phyloP scores from a whole-genome alignment of 352 stramenopile genomes.

The Phytophthora vignae region DNA sequence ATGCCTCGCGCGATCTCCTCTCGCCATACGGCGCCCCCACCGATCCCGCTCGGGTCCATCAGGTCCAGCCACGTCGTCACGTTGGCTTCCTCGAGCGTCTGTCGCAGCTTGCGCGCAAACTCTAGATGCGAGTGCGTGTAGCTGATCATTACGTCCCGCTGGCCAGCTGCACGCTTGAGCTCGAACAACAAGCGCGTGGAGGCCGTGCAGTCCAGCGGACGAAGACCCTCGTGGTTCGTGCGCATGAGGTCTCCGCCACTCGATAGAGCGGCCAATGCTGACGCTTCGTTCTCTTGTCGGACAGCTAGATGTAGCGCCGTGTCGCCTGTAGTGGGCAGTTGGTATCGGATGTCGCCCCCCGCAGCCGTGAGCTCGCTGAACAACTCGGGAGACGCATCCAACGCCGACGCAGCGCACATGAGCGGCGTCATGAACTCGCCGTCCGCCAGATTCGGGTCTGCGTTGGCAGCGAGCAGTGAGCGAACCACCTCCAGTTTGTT shows the following conservation, averaged over 20 bases:
- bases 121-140: conserved; percentile 83
- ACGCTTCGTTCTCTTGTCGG: conserved; percentile 57
- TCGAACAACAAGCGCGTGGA: conserved; percentile 72
- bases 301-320: conserved; percentile 76
- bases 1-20: conserved; percentile 78
- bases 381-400: conserved; percentile 27
- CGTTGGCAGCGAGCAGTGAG: conserved; percentile 43
- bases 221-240: conserved; percentile 64
- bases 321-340: conserved; percentile 57
- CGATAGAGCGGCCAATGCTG: conserved; percentile 60
- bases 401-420: conserved; percentile 32
- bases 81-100: conserved; percentile 63
- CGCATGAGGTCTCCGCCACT: conserved; percentile 70
- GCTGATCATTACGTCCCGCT: conserved; percentile 86
- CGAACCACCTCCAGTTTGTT: conserved; percentile 64
- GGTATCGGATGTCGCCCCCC: conserved; percentile 70
- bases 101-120: conserved; percentile 76
- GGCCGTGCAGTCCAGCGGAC: conserved; percentile 74
- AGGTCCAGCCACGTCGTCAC: conserved; percentile 82
- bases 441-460: conserved; percentile 50
- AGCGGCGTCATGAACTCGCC: conserved; percentile 56
- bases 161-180: conserved; percentile 70
- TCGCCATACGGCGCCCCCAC: conserved; percentile 70
- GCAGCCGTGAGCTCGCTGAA: conserved; percentile 48
- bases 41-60: conserved; percentile 83